Evolutionary conservation across 805 yeast species (phyloP).

Genomic region (Torulaspora microellipsoides): DNA sequence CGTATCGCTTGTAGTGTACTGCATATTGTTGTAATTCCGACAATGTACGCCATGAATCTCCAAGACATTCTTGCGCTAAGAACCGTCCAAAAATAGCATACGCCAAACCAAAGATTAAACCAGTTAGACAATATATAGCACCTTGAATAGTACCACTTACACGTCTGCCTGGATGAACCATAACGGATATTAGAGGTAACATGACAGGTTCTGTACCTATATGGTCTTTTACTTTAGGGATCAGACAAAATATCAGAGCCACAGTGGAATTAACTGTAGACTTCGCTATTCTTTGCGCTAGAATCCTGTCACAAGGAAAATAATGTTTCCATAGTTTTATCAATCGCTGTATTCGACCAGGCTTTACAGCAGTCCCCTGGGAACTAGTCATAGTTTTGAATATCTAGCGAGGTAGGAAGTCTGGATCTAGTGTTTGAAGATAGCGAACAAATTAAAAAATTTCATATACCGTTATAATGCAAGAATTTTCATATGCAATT

Average conservation of each 20-base stretch:
- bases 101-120: conserved; percentile 41
- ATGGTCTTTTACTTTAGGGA: conserved; percentile 33
- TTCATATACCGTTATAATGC: too few species aligned
- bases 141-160: conserved; percentile 46
- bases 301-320: conserved; percentile 32
- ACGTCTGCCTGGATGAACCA: conserved; percentile 48
- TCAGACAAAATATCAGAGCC: conserved; percentile 40
- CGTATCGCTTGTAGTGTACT: conserved; percentile 31
- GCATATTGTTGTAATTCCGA: conserved; percentile 32
- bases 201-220: conserved; percentile 43
- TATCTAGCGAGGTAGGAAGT: too few species aligned
- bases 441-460: too few species aligned
- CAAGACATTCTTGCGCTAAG: conserved; percentile 38
- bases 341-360: conserved; percentile 1
- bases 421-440: too few species aligned
- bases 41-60: conserved; percentile 24
- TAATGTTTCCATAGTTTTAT: conserved; percentile 15
- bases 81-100: conserved; percentile 41
- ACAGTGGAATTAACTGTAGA: conserved; percentile 38
- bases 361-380: neutral
- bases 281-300: conserved; percentile 38
- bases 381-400: neutral
- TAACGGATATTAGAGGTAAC: conserved; percentile 44
- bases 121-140: conserved; percentile 38
- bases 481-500: too few species aligned